Evolutionary conservation across 2,329 filamentous ascomycete species (phyloP), one percentile per base, ranked within the genome.

Genomic region (Aspergillus vadensis): DNA sequence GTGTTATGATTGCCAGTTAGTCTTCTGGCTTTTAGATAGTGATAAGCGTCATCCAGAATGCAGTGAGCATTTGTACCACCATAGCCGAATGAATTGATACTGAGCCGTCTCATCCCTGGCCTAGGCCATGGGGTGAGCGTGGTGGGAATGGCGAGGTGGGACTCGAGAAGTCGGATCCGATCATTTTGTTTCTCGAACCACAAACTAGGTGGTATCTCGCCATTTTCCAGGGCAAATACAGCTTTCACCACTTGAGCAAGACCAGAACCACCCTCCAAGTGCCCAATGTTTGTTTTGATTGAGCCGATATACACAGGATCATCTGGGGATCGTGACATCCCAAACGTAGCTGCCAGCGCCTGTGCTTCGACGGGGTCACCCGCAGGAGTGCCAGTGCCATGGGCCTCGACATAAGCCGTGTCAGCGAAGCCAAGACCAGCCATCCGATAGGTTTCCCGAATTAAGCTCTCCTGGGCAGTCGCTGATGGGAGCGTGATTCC

Each of bases 171-270:
- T 14, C 52, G 58, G 10, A 60, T 60, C 8, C 47, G 39, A 19
- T 36, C 21, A 19, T 57, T 57, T 4, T 32, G 21, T 15, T 52
- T 38, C 51, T 79, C 74, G 44, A 47, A 47, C 15, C 41, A 36
- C 2, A 68, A 68, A 61, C 78, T 80, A 1, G 79, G 79, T 12
- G 78, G 72, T 14, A 82, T 76, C 8, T 79, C 73, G 0, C 75
- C 75, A 39, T 76, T 76, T 62, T 81, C 78, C 2, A 82, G 62
- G 62, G 78, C 75, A 61, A 81, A 59, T 0, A 75, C 70, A 1
- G 74, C 67, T 61, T 82, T 81, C 57, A 82, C 79, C 1, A 80
- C 57, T 0, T 69, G 71, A 4, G 75, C 72, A 30, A 80, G 62
- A n/a, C 78, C 78, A 59, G 70, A 74, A 2, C 73, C 76, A 15